phyloP scores from a whole-genome alignment of 2,329 filamentous ascomycete species.

The Simplicillium sp. region DNA sequence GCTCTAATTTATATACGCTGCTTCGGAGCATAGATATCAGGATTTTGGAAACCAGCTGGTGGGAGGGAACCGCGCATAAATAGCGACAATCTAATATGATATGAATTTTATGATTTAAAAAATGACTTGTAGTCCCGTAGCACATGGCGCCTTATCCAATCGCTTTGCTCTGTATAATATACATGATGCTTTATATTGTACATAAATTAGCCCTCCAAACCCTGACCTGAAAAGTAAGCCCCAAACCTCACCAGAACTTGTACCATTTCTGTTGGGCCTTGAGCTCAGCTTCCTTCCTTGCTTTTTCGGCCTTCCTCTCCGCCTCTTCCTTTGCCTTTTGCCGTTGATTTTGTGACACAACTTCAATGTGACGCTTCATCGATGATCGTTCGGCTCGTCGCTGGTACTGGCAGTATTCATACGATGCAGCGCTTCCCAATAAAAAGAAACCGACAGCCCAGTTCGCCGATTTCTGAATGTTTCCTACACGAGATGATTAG shows the following conservation, averaged over 20 bases:
- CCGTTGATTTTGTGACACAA: constrained; percentile 39
- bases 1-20: background rate
- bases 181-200: no score
- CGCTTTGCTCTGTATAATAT: no score
- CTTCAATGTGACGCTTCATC: constrained; percentile 78
- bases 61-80: background rate
- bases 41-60: no score
- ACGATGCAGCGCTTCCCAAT: constrained; percentile 58
- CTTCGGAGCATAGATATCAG: background rate
- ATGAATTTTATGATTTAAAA: no score
- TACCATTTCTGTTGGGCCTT: constrained; percentile 39
- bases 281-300: constrained; percentile 19
- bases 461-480: constrained; percentile 51
- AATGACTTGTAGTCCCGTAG: no score
- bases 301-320: constrained; percentile 26
- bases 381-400: constrained; percentile 67
- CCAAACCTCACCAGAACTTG: constrained; percentile 39
- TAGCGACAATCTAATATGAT: background rate
- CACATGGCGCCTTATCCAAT: no score
- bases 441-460: constrained; percentile 78
- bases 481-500: constrained; percentile 14
- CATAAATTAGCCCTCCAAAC: no score
- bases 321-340: constrained; percentile 33
- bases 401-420: constrained; percentile 75
- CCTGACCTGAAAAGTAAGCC: no score